These are phyloP conservation scores for Beauveria brongniartii DNA, from an alignment of 2,329 filamentous ascomycete genomes.

Conservation along the genomic window DNA sequence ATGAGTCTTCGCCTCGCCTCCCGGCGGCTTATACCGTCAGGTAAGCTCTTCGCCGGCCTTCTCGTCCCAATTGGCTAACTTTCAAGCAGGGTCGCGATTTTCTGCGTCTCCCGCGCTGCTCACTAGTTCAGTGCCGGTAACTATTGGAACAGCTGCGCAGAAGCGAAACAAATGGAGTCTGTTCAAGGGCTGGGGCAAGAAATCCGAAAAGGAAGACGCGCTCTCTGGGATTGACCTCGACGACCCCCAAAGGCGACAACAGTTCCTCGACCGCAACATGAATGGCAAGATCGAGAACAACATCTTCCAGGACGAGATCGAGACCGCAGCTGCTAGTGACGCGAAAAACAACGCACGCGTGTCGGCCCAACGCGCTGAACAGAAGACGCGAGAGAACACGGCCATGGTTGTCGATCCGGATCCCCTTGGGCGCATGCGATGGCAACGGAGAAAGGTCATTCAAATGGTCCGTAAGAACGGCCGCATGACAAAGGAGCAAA, in stretches of 20 bases:
- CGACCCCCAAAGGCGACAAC: conserved; percentile 33
- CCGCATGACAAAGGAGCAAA: conserved; percentile 47
- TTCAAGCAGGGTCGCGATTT: neutral
- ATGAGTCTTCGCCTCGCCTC: conserved; percentile 62
- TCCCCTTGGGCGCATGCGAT: conserved; percentile 61
- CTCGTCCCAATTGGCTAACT: neutral
- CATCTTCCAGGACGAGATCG: conserved; percentile 54
- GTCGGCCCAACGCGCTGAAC: neutral
- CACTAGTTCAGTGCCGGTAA: neutral
- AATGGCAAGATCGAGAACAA: conserved; percentile 43
- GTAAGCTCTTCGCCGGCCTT: conserved; percentile 33
- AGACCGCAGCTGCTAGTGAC: conserved; percentile 32
- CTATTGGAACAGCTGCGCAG: conserved; percentile 15
- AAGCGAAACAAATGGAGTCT: conserved; percentile 35
- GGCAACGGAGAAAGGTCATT: conserved; percentile 79
- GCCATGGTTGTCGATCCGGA: conserved; percentile 65
- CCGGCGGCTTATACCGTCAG: conserved; percentile 50
- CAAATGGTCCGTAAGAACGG: conserved; percentile 59
- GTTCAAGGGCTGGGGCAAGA: conserved; percentile 29
- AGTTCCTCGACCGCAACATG: conserved; percentile 32
- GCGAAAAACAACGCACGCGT: conserved; percentile 16
- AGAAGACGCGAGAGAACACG: conserved; percentile 42
- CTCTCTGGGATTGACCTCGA: conserved; percentile 28
- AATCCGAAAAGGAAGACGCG: conserved; percentile 22
- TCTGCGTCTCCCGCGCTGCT: neutral